phyloP scores from a whole-genome alignment of 495 filamentous ascomycete species.

The Tuber umbilicatum region DNA sequence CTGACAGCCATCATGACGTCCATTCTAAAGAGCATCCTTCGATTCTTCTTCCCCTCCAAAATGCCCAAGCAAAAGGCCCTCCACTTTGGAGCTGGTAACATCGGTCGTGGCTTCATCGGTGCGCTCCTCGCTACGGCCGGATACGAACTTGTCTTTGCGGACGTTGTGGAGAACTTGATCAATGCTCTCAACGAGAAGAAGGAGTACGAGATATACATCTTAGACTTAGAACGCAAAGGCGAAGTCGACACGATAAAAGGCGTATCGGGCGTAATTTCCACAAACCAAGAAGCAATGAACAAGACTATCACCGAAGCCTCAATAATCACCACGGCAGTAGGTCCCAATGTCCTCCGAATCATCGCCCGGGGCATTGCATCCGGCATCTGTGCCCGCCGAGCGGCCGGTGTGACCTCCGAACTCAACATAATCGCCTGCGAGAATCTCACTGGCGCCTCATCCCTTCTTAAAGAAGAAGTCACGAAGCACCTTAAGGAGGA shows the following conservation, averaged over 20 bases:
- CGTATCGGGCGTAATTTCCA: conserved; percentile 89
- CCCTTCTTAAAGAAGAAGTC: conserved; percentile 33
- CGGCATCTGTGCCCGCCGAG: conserved; percentile 67
- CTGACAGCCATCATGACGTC: neutral
- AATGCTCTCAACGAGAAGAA: conserved; percentile 62
- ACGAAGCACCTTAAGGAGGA: conserved; percentile 25
- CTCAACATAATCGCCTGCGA: conserved; percentile 83
- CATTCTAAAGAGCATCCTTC: neutral
- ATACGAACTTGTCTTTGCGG: conserved; percentile 90
- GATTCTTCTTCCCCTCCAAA: conserved; percentile 11
- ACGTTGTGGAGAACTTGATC: conserved; percentile 79
- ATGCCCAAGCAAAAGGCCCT: conserved; percentile 46
- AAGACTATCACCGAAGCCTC: conserved; percentile 80
- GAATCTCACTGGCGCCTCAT: conserved; percentile 86
- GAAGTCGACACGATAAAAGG: conserved; percentile 83
- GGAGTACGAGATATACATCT: conserved; percentile 85
- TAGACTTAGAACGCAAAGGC: conserved; percentile 75
- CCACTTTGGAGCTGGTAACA: conserved; percentile 74
- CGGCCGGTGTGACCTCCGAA: conserved; percentile 63
- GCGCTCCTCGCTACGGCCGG: conserved; percentile 77
- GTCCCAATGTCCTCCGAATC: conserved; percentile 90
- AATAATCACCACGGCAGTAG: conserved; percentile 91
- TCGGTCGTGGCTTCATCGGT: conserved; percentile 61
- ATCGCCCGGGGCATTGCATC: conserved; percentile 90
- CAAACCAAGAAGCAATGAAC: conserved; percentile 68